Conservation (phyloP, 306 rosid species). For the Adenanthera pavonina region DNA sequence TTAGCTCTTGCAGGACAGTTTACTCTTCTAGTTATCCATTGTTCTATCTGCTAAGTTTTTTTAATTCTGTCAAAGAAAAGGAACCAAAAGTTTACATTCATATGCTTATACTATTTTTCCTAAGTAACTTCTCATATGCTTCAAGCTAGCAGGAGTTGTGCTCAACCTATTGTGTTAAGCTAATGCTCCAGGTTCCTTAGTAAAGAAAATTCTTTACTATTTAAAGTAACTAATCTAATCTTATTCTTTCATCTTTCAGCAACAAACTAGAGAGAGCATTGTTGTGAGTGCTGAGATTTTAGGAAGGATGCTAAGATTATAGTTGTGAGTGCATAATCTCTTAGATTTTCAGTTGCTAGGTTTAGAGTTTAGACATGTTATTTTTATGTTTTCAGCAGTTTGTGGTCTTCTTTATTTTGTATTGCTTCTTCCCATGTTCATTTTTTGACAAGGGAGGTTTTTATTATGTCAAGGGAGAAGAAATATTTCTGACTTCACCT, state of each 20-base stretch:
- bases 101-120: slow-evolving; percentile 15
- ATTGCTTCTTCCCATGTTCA: too few relatives aligned
- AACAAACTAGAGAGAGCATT: slow-evolving; percentile 44
- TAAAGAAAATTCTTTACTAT: slow-evolving; percentile 19
- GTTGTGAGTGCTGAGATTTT: too few relatives aligned
- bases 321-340: too few relatives aligned
- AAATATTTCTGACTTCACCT: too few relatives aligned
- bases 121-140: background rate
- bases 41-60: background rate
- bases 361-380: too few relatives aligned
- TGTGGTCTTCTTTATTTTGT: too few relatives aligned
- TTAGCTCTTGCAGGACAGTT: background rate
- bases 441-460: too few relatives aligned
- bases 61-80: background rate
- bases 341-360: too few relatives aligned
- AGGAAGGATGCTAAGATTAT: too few relatives aligned
- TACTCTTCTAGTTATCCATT: slow-evolving; percentile 4
- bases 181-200: background rate
- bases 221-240: slow-evolving; percentile 33
- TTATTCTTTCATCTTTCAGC: slow-evolving; percentile 54
- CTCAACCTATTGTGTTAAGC: slow-evolving; percentile 19
- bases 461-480: too few relatives aligned
- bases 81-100: background rate
- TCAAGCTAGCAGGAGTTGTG: slow-evolving; percentile 1
- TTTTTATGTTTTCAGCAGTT: too few relatives aligned